Evolutionary conservation across 345 rosid genomes (phyloP).

Genomic region (Sonneratia alba): DNA sequence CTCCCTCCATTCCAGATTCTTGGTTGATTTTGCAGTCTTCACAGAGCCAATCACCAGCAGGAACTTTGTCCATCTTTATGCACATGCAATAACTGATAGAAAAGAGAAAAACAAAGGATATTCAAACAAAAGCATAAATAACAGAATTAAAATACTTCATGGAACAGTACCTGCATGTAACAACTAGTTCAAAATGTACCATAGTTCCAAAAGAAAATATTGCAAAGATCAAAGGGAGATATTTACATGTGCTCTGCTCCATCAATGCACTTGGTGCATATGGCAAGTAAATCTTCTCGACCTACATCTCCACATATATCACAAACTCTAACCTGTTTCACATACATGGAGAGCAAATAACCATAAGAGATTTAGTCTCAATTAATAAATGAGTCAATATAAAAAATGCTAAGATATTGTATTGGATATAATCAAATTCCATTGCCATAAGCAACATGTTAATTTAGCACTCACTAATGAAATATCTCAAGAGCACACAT

Average conservation of each 20-base stretch:
- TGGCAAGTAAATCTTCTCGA: slow-evolving; percentile 36
- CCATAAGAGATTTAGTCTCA: background rate
- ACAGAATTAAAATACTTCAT: background rate
- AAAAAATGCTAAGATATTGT: too few species aligned
- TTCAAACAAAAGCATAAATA: background rate
- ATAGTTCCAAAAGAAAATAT: background rate
- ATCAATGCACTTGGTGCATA: slow-evolving; percentile 38
- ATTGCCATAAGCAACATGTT: background rate
- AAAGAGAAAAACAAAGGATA: slow-evolving; percentile 5
- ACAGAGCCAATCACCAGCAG: slow-evolving; percentile 44
- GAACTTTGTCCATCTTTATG: slow-evolving; percentile 28
- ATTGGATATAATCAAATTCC: background rate
- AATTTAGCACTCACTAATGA: background rate
- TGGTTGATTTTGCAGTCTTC: slow-evolving; percentile 35
- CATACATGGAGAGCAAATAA: background rate
- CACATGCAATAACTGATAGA: slow-evolving; percentile 52
- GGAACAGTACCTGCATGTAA: background rate
- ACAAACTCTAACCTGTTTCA: slow-evolving; percentile 49
- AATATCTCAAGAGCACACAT: background rate
- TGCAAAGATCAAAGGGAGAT: background rate
- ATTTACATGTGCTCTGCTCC: slow-evolving; percentile 67
- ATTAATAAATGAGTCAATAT: background rate
- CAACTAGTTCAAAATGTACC: background rate
- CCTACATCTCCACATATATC: slow-evolving; percentile 65
- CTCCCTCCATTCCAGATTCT: slow-evolving; percentile 16